These are phyloP conservation scores for Aureobasidium mangrovei DNA, from an alignment of 2,329 filamentous ascomycete genomes.

Conservation along the genomic window DNA sequence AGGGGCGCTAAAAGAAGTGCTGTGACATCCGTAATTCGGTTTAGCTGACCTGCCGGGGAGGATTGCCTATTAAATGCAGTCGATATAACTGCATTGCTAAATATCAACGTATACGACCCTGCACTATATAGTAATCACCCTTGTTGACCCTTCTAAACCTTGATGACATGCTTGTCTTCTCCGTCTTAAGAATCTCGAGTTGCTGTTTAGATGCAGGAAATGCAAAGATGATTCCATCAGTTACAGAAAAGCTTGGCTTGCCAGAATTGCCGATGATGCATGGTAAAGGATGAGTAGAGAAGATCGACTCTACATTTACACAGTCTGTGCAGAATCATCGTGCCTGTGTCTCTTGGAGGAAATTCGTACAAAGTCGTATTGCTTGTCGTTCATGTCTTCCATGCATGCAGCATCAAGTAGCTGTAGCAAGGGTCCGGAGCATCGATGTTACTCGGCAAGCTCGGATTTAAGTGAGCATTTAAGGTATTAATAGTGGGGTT, in stretches of 20 bases:
- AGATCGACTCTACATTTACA: not conserved
- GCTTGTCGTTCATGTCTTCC: not conserved
- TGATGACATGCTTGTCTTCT: not conserved
- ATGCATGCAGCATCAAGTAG: not conserved
- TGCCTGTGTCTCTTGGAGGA: not conserved
- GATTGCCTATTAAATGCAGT: not conserved
- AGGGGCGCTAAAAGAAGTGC: constrained; percentile 13
- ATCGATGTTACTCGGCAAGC: not conserved
- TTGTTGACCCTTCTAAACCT: too few species aligned
- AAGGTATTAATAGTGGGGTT: not conserved
- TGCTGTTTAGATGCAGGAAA: not conserved
- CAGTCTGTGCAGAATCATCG: too few species aligned
- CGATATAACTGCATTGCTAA: not conserved
- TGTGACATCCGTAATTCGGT: constrained; percentile 13
- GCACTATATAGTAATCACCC: not conserved
- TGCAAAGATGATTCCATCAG: constrained; percentile 5
- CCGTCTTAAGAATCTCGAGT: not conserved
- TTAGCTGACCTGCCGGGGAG: constrained; percentile 2
- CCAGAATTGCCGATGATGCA: constrained; percentile 10
- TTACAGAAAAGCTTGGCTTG: constrained; percentile 11
- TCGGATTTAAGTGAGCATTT: not conserved
- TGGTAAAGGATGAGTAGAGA: not conserved
- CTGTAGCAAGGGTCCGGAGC: not conserved
- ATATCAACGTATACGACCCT: not conserved
- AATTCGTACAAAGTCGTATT: too few species aligned